Conservation (phyloP, 1,284 basidiomycete species). For the Takashimella koratensis region DNA sequence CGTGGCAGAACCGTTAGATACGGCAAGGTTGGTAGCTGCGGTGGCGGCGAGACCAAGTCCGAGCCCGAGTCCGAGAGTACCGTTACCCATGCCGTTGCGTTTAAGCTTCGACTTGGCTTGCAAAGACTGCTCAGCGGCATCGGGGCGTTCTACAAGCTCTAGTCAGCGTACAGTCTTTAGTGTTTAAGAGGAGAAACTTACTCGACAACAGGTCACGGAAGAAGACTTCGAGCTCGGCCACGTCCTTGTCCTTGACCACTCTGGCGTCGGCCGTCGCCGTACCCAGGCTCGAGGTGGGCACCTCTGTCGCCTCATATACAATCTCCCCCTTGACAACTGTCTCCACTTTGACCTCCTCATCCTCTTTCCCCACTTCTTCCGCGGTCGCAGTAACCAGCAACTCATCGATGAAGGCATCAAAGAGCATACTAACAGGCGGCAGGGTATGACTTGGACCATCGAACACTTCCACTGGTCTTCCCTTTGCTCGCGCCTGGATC, state of each 20-base stretch:
- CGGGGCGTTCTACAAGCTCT: too few relatives aligned
- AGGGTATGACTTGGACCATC: slow-evolving; percentile 73
- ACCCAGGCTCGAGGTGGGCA: background rate
- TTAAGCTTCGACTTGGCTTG: too few relatives aligned
- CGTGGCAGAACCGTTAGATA: too few relatives aligned
- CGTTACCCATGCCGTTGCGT: too few relatives aligned
- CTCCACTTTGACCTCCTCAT: slow-evolving; percentile 1
- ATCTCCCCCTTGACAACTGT: background rate
- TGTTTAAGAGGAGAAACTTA: too few relatives aligned
- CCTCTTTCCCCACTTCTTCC: slow-evolving; percentile 1
- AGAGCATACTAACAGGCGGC: slow-evolving; percentile 70
- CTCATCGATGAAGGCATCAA: slow-evolving; percentile 65
- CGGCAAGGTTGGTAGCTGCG: too few relatives aligned
- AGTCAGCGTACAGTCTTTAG: too few relatives aligned
- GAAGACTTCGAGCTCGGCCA: slow-evolving; percentile 13
- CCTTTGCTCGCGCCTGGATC: slow-evolving; percentile 23
- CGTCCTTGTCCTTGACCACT: slow-evolving; percentile 13
- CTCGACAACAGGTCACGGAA: slow-evolving; percentile 10
- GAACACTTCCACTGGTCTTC: slow-evolving; percentile 54
- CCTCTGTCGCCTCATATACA: background rate
- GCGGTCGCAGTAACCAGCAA: slow-evolving; percentile 53
- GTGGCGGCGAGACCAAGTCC: too few relatives aligned
- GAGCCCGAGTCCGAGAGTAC: too few relatives aligned
- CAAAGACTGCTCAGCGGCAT: too few relatives aligned
- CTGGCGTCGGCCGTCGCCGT: slow-evolving; percentile 1